Evolutionary conservation across 352 stramenopile species (phyloP).

Genomic region (Labyrinthula sp.): DNA sequence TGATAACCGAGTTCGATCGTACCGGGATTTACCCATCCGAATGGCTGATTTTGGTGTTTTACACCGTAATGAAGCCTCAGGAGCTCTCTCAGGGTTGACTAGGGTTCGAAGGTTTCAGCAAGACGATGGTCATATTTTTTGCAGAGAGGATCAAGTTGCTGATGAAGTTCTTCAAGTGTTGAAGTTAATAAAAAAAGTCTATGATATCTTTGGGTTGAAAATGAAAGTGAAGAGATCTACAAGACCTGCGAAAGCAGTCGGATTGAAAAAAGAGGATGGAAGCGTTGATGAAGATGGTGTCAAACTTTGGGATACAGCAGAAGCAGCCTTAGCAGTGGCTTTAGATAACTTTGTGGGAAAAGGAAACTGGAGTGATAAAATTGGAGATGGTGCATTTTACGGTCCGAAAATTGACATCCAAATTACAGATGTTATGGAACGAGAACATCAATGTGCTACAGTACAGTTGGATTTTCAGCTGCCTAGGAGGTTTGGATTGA

Average conservation of each 20-base stretch:
- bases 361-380: conserved; percentile 83
- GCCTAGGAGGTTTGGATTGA: conserved; percentile 89
- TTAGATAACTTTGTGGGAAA: conserved; percentile 78
- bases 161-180: conserved; percentile 33
- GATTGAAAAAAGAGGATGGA: conserved; percentile 40
- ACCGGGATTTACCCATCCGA: conserved; percentile 82
- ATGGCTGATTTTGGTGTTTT: conserved; percentile 93
- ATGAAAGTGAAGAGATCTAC: conserved; percentile 92
- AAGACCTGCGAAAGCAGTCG: conserved; percentile 81
- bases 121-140: conserved; percentile 96
- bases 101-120: conserved; percentile 87
- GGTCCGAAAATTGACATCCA: conserved; percentile 98
- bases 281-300: conserved; percentile 32
- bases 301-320: conserved; percentile 66
- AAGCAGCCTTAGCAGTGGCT: conserved; percentile 53
- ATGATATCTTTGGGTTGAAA: conserved; percentile 85
- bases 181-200: conserved; percentile 75
- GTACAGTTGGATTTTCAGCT: conserved; percentile 95
- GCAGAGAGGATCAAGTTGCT: conserved; percentile 77
- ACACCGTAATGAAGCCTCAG: conserved; percentile 82
- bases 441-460: conserved; percentile 89
- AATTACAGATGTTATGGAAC: conserved; percentile 82
- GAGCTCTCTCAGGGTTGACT: conserved; percentile 82
- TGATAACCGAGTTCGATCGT: conserved; percentile 65
- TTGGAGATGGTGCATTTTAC: conserved; percentile 93